A percentile compares a stretch with the other conserved stretches of the same genome.
Conservation (phyloP, 495 filamentous ascomycete genomes). For the Aeminium ludgeri region DNA sequence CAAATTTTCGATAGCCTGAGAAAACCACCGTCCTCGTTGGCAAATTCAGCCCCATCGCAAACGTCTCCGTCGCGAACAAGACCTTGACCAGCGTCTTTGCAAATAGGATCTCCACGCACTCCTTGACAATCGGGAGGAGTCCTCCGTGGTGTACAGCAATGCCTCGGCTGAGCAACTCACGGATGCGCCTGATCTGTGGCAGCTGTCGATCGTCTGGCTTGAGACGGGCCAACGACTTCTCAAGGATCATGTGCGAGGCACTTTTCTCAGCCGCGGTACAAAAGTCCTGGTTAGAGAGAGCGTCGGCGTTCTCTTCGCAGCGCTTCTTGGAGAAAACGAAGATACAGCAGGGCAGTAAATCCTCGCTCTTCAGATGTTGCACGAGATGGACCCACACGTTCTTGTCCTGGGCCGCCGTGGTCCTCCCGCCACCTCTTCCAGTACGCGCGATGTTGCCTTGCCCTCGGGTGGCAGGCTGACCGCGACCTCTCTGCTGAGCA, state of each 20-base stretch:
- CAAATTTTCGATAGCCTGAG: constrained; percentile 90
- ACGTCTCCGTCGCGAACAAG: constrained; percentile 93
- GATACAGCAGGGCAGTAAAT: constrained; percentile 76
- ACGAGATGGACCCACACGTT: constrained; percentile 96
- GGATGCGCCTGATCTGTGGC: constrained; percentile 75
- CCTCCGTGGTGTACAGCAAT: constrained; percentile 96
- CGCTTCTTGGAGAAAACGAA: constrained; percentile 98
- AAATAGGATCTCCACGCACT: constrained; percentile 93
- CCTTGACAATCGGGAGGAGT: constrained; percentile 89
- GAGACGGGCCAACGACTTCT: constrained; percentile 81
- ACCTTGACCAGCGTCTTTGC: constrained; percentile 89
- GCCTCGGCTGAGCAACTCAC: constrained; percentile 71
- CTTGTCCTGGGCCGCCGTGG: constrained; percentile 78
- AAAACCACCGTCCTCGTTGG: constrained; percentile 95
- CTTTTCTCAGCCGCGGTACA: constrained; percentile 88
- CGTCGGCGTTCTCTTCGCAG: constrained; percentile 93
- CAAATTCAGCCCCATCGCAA: constrained; percentile 94
- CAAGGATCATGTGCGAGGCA: constrained; percentile 89
- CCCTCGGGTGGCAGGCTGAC: constrained; percentile 39
- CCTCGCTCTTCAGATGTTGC: constrained; percentile 72
- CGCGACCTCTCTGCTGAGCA: constrained; percentile 38
- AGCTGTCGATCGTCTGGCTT: constrained; percentile 79
- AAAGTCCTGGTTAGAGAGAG: constrained; percentile 85
- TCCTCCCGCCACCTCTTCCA: constrained; percentile 66
- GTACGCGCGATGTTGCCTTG: constrained; percentile 75